These are phyloP conservation scores for Firmiana major DNA, from an alignment of 345 rosid genomes.

Conservation along the genomic window DNA sequence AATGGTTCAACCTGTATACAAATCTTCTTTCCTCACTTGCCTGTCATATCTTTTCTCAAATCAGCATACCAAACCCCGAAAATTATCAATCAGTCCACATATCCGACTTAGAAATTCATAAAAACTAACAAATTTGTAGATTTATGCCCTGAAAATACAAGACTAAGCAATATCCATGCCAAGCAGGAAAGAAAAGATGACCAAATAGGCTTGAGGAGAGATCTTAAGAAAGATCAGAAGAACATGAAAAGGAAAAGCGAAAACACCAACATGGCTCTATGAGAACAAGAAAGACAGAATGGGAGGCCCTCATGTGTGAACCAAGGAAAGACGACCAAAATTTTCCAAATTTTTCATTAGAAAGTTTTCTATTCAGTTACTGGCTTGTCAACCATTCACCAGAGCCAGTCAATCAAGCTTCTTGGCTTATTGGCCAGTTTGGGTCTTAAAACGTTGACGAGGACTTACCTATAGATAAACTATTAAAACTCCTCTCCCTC, in stretches of 20 bases:
- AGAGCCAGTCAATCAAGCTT: not conserved
- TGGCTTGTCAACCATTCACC: not conserved
- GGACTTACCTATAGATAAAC: not conserved
- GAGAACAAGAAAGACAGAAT: not conserved
- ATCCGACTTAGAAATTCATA: not conserved
- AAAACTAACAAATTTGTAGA: not conserved
- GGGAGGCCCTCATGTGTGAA: not conserved
- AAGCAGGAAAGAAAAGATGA: not conserved
- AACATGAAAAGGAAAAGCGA: not conserved
- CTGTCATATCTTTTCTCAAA: not conserved
- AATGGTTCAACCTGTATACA: not conserved
- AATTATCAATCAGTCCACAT: not conserved
- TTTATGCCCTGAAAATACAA: no score
- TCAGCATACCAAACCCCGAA: not conserved
- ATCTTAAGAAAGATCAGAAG: not conserved
- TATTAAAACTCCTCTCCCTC: not conserved
- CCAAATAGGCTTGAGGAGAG: not conserved
- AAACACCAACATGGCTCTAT: not conserved
- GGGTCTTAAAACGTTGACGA: not conserved
- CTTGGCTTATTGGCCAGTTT: not conserved
- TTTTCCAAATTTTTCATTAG: not conserved
- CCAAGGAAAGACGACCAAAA: not conserved
- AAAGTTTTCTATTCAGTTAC: not conserved
- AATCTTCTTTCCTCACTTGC: no score
- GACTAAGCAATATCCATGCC: not conserved